Base-by-base conservation (phyloP, 495 filamentous ascomycete species). In the Xylaria castorea region DNA sequence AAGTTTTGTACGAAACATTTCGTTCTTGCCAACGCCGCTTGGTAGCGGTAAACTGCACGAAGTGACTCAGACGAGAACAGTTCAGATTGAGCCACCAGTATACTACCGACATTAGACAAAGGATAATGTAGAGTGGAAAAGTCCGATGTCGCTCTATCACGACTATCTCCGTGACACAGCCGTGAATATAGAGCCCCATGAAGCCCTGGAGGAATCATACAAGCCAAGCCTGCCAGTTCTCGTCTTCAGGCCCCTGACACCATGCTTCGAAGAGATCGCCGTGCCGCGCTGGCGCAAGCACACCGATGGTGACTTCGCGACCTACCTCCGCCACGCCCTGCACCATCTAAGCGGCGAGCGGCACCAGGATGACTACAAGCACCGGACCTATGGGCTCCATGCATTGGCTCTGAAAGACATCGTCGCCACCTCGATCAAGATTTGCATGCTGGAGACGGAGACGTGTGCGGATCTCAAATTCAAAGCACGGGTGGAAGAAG, bases 91-190 rank as follows among this genome's bases (percentile, higher is more conserved):
- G 27, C 22, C 16, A 5, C 50, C 9, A 53, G 22, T 27, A 0
- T 27, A 53, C 11, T 12, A 11, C 30, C 30, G 18, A 34, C 20
- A 25, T 36, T 3, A n/a, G 36, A 42, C n/a, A 2, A 38, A 25
- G 36, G 36, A 62, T 2, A 30, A 44, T 64, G 61, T 44, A 44
- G 38, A 64, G 8, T 25, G 22, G 11, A 20, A 44, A 22, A 44
- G 61, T 64, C 22, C 61, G 38, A 64, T 64, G 38, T 64, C 61
- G 61, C 61, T 64, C 38, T 64, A 64, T 30, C 61, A 64, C 18
- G 61, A 64, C 61, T 44, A 64, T 64, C 38, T 64, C 38, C 36
- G 38, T 30, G 61, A 44, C 38, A 27, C 36, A 11, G 38, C 61
- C 61, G 11, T 30, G 9, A 42, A 40, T 1, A 20, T 22, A 25